Evolutionary conservation across 805 yeast genomes (phyloP), one percentile per base, ranked within the genome.

Genomic region (Saccharomycopsis sp.): DNA sequence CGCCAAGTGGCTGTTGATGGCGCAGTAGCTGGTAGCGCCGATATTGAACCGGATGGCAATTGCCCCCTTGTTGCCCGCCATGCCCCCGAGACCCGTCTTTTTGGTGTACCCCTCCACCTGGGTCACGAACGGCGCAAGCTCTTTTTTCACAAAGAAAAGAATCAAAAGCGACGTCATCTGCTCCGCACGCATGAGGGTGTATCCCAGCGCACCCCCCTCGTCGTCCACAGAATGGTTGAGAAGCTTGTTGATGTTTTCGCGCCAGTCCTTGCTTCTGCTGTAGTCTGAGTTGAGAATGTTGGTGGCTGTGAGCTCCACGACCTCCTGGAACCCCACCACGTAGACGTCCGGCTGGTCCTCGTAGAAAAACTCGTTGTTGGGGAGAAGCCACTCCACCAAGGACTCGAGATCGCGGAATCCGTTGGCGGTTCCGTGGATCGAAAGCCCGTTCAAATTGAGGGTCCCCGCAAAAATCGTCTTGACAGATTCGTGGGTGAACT

Each of bases 1-100:
- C 0, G 99, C 97, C 63, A 94, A 73, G 73, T 94, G 99, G 0
- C 95, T 88, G 55, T 94, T 92, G 24, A 94, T 79, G 67, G 91
- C 82, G 62, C 95, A 91, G 66, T 91, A 85, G 1, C 87, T 77
- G 0, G 97, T 86, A 34, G 83, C 79, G 0, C 94, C 94, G 70
- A 80, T 89, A 54, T 86, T 82, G 71, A 92, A 88, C 61, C 97
- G 79, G 15, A 94, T 89, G 0, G 96, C 97, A 60, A 91, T 95
- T 2, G 95, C 97, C 51, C 99, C 99, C 70, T 92, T 92, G 69
- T 94, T 92, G 16, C 97, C 99, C 0, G 98, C 83, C 74, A 94
- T 92, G 51, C 99, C 99, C 44, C 97, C 97, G 56, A 94, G 75
- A 0, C 98, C 99, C 0, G 98, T 92, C 71, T 92, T 92, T 66